phyloP scores from a whole-genome alignment of 148 eudicot genomes.

The Chenopodium album region DNA sequence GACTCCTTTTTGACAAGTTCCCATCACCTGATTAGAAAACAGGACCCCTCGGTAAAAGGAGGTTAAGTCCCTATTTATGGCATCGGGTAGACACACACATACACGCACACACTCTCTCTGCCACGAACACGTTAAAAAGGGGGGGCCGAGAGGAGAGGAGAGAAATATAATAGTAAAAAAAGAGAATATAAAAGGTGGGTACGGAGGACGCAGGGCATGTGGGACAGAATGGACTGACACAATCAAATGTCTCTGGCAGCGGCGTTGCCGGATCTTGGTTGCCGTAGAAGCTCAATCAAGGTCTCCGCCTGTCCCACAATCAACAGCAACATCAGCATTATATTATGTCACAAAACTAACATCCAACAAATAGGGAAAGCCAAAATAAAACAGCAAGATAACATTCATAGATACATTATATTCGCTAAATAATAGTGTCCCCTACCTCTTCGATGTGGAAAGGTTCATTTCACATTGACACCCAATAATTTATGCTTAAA shows the following conservation, averaged over 20 bases:
- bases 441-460: neutral
- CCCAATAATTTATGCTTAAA: slow-evolving; percentile 8
- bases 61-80: neutral
- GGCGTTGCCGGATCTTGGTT: slow-evolving; percentile 85
- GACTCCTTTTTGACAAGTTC: neutral
- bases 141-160: neutral
- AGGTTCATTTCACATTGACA: slow-evolving; percentile 6
- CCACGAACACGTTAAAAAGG: neutral
- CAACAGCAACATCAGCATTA: slow-evolving; percentile 5
- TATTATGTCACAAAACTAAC: slow-evolving; percentile 1
- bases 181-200: slow-evolving; percentile 1
- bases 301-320: slow-evolving; percentile 74
- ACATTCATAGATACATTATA: neutral
- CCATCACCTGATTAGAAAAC: neutral
- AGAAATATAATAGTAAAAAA: neutral
- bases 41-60: neutral
- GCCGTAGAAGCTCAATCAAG: slow-evolving; percentile 84
- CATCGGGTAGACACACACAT: neutral
- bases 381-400: neutral
- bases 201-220: slow-evolving; percentile 4
- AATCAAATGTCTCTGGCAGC: slow-evolving; percentile 53
- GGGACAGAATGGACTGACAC: slow-evolving; percentile 29
- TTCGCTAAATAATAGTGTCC: neutral
- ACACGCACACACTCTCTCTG: neutral
- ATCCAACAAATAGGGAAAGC: slow-evolving; percentile 2